Evolutionary conservation across 306 rosid species (phyloP).

Genomic region (Prinsepia uniflora): DNA sequence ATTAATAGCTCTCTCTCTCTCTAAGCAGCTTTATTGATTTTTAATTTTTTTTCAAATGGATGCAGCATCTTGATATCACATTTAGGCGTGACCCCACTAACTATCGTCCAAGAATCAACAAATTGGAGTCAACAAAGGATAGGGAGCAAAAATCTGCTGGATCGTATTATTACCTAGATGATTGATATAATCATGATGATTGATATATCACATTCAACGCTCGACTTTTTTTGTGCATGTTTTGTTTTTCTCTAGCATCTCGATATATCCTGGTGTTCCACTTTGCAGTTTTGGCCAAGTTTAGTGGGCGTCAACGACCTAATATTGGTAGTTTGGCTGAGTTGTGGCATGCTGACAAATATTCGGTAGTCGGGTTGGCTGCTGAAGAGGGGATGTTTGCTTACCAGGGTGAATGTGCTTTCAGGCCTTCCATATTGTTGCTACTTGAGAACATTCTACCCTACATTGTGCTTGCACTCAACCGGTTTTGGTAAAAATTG

Average conservation of each 20-base stretch:
- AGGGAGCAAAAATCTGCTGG: slow-evolving; percentile 91
- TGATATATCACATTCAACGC: slow-evolving; percentile 23
- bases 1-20: background rate
- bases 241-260: background rate
- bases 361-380: background rate
- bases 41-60: background rate
- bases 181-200: slow-evolving; percentile 44
- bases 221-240: background rate
- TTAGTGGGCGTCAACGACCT: background rate
- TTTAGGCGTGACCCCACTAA: slow-evolving; percentile 96
- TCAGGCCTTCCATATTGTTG: slow-evolving; percentile 1
- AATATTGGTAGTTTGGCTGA: background rate
- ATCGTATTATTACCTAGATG: slow-evolving; percentile 91
- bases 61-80: slow-evolving; percentile 77
- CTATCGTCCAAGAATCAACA: slow-evolving; percentile 89
- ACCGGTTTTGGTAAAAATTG: background rate
- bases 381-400: background rate
- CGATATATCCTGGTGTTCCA: background rate
- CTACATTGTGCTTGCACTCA: background rate
- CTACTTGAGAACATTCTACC: background rate
- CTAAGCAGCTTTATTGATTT: background rate
- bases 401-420: background rate
- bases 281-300: background rate
- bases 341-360: background rate
- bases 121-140: slow-evolving; percentile 83